phyloP scores from a whole-genome alignment of 345 rosid genomes.

The Gossypium australe region DNA sequence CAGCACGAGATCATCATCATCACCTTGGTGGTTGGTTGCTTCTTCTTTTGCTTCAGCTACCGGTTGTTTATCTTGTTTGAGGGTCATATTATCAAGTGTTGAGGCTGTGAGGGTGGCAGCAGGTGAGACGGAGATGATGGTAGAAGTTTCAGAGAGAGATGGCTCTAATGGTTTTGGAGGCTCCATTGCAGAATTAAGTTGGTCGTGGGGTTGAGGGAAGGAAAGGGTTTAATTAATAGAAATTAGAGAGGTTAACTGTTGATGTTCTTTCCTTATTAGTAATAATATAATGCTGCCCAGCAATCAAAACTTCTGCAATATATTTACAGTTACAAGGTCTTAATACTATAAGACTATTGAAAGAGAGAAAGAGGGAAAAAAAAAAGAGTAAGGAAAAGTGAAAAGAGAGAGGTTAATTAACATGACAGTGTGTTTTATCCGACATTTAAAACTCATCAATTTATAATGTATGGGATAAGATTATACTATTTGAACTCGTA shows the following conservation, averaged over 20 bases:
- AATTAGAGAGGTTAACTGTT: conserved; percentile 21
- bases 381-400: conserved; percentile 1
- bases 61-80: neutral
- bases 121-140: conserved; percentile 25
- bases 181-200: conserved; percentile 23
- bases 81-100: neutral
- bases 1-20: conserved; percentile 32
- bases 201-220: neutral
- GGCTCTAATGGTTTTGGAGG: conserved; percentile 33
- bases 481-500: too few species aligned
- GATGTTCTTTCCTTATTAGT: conserved; percentile 8
- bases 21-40: neutral
- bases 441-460: neutral
- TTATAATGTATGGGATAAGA: too few species aligned
- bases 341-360: conserved; percentile 12
- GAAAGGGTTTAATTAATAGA: conserved; percentile 26
- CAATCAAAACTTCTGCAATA: neutral
- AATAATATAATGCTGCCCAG: conserved; percentile 10
- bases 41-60: neutral
- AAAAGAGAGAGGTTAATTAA: neutral
- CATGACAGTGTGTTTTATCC: conserved; percentile 6
- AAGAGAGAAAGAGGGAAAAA: neutral
- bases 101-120: too few species aligned
- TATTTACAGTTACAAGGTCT: conserved; percentile 33
- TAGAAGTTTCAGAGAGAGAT: conserved; percentile 32